Percentiles rank a stretch among this genome's conserved stretches.
phyloP scores from a whole-genome alignment of 805 yeast genomes.

The Zygosaccharomyces bailii region DNA sequence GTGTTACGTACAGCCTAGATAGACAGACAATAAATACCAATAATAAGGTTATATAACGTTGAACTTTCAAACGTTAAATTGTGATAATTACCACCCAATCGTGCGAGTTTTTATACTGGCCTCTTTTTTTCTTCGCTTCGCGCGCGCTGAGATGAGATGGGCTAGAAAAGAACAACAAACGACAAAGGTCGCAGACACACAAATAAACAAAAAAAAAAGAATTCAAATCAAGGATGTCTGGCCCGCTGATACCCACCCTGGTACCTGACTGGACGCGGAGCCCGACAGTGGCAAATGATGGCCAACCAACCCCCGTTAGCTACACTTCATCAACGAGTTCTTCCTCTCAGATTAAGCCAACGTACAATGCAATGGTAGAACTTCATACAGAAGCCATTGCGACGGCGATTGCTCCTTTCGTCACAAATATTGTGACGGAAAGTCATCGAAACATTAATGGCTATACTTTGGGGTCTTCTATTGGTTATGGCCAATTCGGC shows the following conservation, averaged over 20 bases:
- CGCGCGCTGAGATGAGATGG: constrained; percentile 2
- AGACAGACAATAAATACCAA: not conserved
- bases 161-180: not conserved
- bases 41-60: not conserved
- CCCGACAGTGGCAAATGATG: not conserved
- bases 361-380: constrained; percentile 23
- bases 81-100: not conserved
- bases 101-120: not conserved
- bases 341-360: constrained; percentile 9
- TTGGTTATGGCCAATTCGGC: constrained; percentile 36
- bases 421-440: constrained; percentile 10
- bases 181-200: not conserved
- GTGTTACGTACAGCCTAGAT: constrained; percentile 1
- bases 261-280: constrained; percentile 6
- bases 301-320: constrained; percentile 2
- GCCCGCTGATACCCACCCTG: constrained; percentile 11
- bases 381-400: constrained; percentile 13
- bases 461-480: constrained; percentile 17
- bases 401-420: constrained; percentile 12
- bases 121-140: not conserved
- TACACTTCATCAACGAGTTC: constrained; percentile 1
- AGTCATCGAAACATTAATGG: constrained; percentile 17
- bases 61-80: not conserved
- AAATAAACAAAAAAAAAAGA: not conserved
- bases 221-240: constrained; percentile 5